A percentile compares a stretch with the other conserved stretches of the same genome.
These are phyloP conservation scores for Phaeotremella skinneri DNA, from an alignment of 768 basidiomycete species.

Conservation along the genomic window DNA sequence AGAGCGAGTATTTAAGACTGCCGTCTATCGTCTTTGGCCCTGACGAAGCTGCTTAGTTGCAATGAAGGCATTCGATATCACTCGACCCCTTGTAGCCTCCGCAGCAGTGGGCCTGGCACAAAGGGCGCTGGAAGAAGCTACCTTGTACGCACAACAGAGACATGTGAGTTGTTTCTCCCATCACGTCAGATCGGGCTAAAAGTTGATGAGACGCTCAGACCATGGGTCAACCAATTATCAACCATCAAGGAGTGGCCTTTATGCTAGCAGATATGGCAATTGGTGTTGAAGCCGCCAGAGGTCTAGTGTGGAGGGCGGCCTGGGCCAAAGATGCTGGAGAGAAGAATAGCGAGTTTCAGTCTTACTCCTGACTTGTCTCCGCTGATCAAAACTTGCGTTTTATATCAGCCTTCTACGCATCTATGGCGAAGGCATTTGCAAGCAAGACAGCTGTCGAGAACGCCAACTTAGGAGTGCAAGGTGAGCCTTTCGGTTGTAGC, in stretches of 20 bases:
- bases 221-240: constrained; percentile 53
- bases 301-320: constrained; percentile 50
- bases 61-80: constrained; percentile 54
- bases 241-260: constrained; percentile 53
- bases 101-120: constrained; percentile 53
- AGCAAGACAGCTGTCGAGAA: constrained; percentile 51
- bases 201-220: constrained; percentile 37
- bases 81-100: constrained; percentile 52
- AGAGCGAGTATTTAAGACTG: constrained; percentile 48
- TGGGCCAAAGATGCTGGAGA: constrained; percentile 51
- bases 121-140: constrained; percentile 52
- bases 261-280: constrained; percentile 55
- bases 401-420: constrained; percentile 51
- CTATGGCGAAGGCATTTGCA: constrained; percentile 53
- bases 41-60: constrained; percentile 26
- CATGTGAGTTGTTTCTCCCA: constrained; percentile 25
- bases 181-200: background rate
- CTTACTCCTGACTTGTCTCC: too few relatives aligned
- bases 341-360: constrained; percentile 46
- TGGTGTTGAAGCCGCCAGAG: constrained; percentile 46
- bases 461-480: constrained; percentile 52
- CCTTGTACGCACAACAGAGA: constrained; percentile 53
- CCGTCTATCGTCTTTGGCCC: background rate
- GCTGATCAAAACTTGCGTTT: constrained; percentile 1
- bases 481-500: constrained; percentile 14